Percentiles rank a stretch among this genome's conserved stretches.
phyloP scores from a whole-genome alignment of 495 filamentous ascomycete species.

The Tuber microsphaerosporum region DNA sequence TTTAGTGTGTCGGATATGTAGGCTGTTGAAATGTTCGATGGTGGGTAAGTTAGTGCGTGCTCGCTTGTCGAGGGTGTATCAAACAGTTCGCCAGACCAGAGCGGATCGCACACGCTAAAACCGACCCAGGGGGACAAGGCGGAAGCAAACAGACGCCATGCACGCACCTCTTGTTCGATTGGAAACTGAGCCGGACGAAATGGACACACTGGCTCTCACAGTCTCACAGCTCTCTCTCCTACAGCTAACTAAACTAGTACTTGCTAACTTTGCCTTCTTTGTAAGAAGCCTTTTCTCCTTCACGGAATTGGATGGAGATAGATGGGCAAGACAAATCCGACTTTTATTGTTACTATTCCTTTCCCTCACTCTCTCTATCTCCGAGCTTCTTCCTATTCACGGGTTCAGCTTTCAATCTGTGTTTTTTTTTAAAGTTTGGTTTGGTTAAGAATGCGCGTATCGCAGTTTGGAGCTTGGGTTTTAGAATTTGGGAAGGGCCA shows the following conservation, averaged over 20 bases:
- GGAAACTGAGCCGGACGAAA: slow-evolving; percentile 34
- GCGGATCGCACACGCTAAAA: slow-evolving; percentile 27
- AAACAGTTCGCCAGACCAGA: slow-evolving; percentile 38
- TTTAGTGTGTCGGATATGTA: slow-evolving; percentile 30
- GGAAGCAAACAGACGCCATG: slow-evolving; percentile 39
- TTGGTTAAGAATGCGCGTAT: slow-evolving; percentile 1
- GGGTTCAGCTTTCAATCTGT: not conserved
- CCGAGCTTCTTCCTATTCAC: not conserved
- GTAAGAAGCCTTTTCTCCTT: slow-evolving; percentile 5
- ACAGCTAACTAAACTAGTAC: slow-evolving; percentile 20
- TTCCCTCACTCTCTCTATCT: slow-evolving; percentile 9
- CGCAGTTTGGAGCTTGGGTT: not conserved
- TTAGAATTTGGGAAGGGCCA: not conserved
- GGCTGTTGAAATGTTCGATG: slow-evolving; percentile 25
- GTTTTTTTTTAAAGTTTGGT: not conserved
- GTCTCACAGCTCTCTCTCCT: slow-evolving; percentile 24
- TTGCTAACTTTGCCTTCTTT: slow-evolving; percentile 30
- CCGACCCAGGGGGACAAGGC: slow-evolving; percentile 28
- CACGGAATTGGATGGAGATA: slow-evolving; percentile 15
- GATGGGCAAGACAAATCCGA: slow-evolving; percentile 26
- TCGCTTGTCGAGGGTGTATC: slow-evolving; percentile 38
- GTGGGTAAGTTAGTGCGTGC: slow-evolving; percentile 24
- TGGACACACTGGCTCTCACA: slow-evolving; percentile 25
- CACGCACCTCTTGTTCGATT: slow-evolving; percentile 41
- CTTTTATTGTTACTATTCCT: slow-evolving; percentile 26